phyloP scores from a whole-genome alignment of 805 yeast genomes.

The Cyberlindnera suaveolens region DNA sequence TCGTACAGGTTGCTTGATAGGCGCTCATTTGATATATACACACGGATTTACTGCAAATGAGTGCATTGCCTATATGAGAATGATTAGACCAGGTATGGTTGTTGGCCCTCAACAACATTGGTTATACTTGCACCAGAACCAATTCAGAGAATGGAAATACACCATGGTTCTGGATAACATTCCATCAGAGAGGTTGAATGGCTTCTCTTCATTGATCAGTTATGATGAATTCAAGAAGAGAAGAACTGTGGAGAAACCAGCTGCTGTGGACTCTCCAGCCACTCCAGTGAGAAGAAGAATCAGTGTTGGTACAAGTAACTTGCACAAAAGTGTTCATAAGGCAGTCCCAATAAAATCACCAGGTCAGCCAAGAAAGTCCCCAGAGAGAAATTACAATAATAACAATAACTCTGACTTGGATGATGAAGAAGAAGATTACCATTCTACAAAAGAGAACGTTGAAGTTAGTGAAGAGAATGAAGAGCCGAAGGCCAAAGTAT shows the following conservation, averaged over 20 bases:
- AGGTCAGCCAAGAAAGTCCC: constrained; percentile 86
- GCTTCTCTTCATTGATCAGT: constrained; percentile 53
- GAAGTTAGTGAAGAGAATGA: not conserved
- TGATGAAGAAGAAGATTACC: constrained; percentile 19
- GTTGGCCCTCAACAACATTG: constrained; percentile 99
- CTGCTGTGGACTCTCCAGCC: constrained; percentile 38
- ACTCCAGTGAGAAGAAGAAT: constrained; percentile 74
- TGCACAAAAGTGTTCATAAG: constrained; percentile 56
- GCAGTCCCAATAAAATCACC: constrained; percentile 93
- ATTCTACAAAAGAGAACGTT: constrained; percentile 19
- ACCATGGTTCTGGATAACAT: constrained; percentile 75
- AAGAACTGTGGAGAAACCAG: constrained; percentile 27
- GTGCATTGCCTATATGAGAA: constrained; percentile 93
- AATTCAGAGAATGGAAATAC: constrained; percentile 92
- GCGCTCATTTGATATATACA: constrained; percentile 93
- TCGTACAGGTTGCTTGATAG: constrained; percentile 95
- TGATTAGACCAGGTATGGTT: constrained; percentile 99
- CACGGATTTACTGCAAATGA: constrained; percentile 97
- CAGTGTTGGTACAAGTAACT: constrained; percentile 59
- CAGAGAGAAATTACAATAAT: constrained; percentile 26
- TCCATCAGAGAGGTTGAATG: constrained; percentile 63
- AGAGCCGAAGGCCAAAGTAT: constrained; percentile 16
- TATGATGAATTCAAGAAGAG: constrained; percentile 57
- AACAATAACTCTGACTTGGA: constrained; percentile 23
- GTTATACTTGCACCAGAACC: constrained; percentile 93